A percentile compares a stretch with the other conserved stretches of the same genome.
Conservation (phyloP, 306 rosid genomes). For the peach (Prunus persica) region Prunus_persica_NCBIv2 NC_034009.1:31270501-31271000, state of each 20-base stretch:
- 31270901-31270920: conserved; percentile 43
- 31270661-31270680: conserved; percentile 75
- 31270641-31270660: conserved; percentile 59
- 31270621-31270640: conserved; percentile 67
- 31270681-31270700: conserved; percentile 70
- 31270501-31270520: neutral
- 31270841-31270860: conserved; percentile 90
- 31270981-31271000: conserved; percentile 15
- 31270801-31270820: conserved; percentile 78
- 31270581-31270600: conserved; percentile 92
- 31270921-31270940: conserved; percentile 22
- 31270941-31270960: conserved; percentile 22
- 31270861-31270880: conserved; percentile 75
- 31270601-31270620: conserved; percentile 70
- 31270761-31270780: conserved; percentile 79
- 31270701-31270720: conserved; percentile 34
- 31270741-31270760: conserved; percentile 91
- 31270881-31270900: conserved; percentile 59
- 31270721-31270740: conserved; percentile 46
- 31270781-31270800: conserved; percentile 64
- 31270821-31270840: conserved; percentile 87
- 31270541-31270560: conserved; percentile 66
- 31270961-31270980: conserved; percentile 30
- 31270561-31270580: conserved; percentile 97
- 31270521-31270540: conserved; percentile 92